Evolutionary conservation across 2,329 filamentous ascomycete species (phyloP).

Genomic region (Gyromitra esculenta): DNA sequence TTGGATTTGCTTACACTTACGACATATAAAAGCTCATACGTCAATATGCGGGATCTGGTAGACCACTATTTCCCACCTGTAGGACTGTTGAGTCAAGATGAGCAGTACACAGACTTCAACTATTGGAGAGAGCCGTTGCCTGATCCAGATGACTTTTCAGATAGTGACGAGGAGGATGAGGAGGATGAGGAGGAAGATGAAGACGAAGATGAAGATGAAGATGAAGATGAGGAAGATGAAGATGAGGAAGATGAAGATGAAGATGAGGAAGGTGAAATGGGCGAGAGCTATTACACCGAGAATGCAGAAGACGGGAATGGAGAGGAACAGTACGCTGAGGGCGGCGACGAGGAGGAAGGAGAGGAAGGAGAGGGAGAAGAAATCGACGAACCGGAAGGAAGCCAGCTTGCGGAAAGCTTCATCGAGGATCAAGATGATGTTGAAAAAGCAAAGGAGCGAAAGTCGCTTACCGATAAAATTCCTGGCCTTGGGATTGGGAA

Average conservation of each 20-base stretch:
- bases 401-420: conserved; percentile 30
- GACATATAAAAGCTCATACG: conserved; percentile 95
- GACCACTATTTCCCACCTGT: conserved; percentile 98
- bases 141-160: conserved; percentile 87
- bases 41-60: conserved; percentile 95
- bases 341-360: conserved; percentile 28
- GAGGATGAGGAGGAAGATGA: conserved; percentile 66
- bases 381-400: conserved; percentile 15
- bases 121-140: conserved; percentile 91
- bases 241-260: conserved; percentile 45
- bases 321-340: conserved; percentile 29
- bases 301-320: conserved; percentile 38
- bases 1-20: conserved; percentile 89
- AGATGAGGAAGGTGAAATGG: conserved; percentile 44
- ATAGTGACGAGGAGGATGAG: conserved; percentile 73
- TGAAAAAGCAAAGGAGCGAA: conserved; percentile 21
- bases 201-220: conserved; percentile 56
- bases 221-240: conserved; percentile 36
- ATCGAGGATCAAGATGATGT: conserved; percentile 34
- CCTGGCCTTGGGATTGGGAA: conserved; percentile 19
- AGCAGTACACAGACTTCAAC: conserved; percentile 95
- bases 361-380: conserved; percentile 40
- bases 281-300: conserved; percentile 35
- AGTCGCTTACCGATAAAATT: conserved; percentile 2
- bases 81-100: conserved; percentile 84